These are phyloP conservation scores for Vigna unguiculata DNA, from an alignment of 306 rosid species.

Conservation along the genomic window DNA sequence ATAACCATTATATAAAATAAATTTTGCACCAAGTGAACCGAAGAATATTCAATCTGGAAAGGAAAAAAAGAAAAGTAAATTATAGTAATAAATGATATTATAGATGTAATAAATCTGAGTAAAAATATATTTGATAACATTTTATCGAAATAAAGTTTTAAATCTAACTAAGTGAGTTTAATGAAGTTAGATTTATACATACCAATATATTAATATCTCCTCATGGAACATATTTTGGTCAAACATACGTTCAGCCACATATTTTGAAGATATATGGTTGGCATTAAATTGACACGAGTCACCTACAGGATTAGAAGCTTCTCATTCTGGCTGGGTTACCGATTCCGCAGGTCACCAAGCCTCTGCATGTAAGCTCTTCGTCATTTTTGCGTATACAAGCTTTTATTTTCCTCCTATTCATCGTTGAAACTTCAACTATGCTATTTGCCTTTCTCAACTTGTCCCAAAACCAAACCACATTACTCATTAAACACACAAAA, in stretches of 20 bases:
- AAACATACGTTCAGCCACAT: constrained; percentile 6
- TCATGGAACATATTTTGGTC: not conserved
- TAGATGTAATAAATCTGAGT: too few relatives aligned
- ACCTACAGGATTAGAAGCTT: constrained; percentile 32
- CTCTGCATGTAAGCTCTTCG: constrained; percentile 49
- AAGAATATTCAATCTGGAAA: too few relatives aligned
- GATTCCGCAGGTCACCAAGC: constrained; percentile 33
- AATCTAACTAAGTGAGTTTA: too few relatives aligned
- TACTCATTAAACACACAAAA: not conserved
- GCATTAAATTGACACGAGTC: constrained; percentile 11
- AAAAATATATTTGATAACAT: too few relatives aligned
- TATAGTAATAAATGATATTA: too few relatives aligned
- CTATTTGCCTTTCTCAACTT: not conserved
- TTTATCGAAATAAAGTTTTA: too few relatives aligned
- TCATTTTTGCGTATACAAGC: constrained; percentile 49
- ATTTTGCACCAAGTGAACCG: too few relatives aligned
- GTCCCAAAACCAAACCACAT: constrained; percentile 17
- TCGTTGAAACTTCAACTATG: not conserved
- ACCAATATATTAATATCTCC: too few relatives aligned
- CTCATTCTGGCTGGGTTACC: constrained; percentile 5
- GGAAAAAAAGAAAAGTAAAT: too few relatives aligned
- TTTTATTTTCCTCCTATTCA: not conserved
- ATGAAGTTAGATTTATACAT: too few relatives aligned
- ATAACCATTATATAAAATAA: too few relatives aligned
- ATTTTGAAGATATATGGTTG: constrained; percentile 1